phyloP scores from a whole-genome alignment of 2,329 filamentous ascomycete genomes.

The Cladosporium austrohemisphaericum region DNA sequence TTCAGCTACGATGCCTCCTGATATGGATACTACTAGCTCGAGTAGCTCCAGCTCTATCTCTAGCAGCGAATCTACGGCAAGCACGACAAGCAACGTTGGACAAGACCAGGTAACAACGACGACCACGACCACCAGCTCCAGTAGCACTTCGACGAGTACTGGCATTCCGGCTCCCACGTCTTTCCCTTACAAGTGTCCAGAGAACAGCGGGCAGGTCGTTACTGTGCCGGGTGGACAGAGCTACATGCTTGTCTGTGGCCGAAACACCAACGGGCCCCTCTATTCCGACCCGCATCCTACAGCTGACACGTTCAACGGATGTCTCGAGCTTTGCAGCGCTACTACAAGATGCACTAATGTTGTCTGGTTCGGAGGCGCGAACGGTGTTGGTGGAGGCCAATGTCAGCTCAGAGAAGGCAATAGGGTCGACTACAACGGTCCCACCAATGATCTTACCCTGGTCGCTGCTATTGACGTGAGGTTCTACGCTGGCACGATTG shows the following conservation, averaged over 20 bases:
- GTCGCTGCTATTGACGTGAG: background rate
- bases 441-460: background rate
- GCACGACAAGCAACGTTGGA: background rate
- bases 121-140: background rate
- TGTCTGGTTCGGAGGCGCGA: background rate
- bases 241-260: slow-evolving; percentile 4
- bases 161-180: background rate
- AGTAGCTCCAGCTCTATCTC: background rate
- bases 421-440: background rate
- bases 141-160: background rate
- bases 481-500: background rate
- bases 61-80: background rate
- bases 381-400: background rate
- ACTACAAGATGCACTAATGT: background rate
- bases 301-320: slow-evolving; percentile 3
- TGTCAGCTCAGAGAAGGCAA: slow-evolving; percentile 1
- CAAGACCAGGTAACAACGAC: too few species aligned
- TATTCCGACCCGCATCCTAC: too few species aligned
- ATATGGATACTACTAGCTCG: background rate
- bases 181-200: background rate
- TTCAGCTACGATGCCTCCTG: background rate
- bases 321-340: background rate
- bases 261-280: background rate
- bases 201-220: background rate
- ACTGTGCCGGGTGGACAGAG: background rate